Evolutionary conservation across 345 rosid genomes (phyloP).

Genomic region (Hibiscus syriacus): DNA sequence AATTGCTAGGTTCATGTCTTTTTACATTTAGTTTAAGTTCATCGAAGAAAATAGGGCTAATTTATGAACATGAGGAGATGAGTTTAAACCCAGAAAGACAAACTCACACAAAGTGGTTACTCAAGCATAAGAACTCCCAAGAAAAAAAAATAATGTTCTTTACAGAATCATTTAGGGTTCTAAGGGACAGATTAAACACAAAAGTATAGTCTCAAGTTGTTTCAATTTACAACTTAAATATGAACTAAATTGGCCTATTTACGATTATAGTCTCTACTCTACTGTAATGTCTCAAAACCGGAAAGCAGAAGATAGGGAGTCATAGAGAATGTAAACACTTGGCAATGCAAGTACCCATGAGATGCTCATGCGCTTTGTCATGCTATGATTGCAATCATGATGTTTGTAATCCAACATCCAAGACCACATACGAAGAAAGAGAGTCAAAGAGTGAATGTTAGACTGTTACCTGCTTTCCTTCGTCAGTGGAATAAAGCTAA

Average conservation of each 20-base stretch:
- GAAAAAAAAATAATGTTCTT: neutral
- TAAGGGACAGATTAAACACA: neutral
- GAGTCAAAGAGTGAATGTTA: slow-evolving; percentile 17
- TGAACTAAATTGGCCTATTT: neutral
- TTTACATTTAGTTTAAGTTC: neutral
- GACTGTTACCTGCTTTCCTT: slow-evolving; percentile 59
- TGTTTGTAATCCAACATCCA: neutral
- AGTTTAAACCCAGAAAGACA: neutral
- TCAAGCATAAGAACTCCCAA: neutral
- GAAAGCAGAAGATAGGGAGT: neutral
- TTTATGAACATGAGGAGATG: neutral
- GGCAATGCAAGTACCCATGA: neutral
- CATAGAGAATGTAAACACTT: neutral
- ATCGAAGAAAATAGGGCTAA: neutral
- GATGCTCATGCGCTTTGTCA: neutral
- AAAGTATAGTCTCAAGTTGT: neutral
- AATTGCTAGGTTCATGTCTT: too few species aligned
- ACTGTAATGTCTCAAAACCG: neutral
- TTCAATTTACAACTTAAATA: neutral
- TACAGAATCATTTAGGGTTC: neutral
- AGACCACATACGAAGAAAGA: neutral
- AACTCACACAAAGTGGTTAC: neutral
- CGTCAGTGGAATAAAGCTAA: slow-evolving; percentile 75
- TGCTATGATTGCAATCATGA: neutral
- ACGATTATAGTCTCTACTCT: neutral